Percentiles rank a stretch among this genome's conserved stretches.
phyloP scores from a whole-genome alignment of 2,329 filamentous ascomycete species.

The Phoma sp. region DNA sequence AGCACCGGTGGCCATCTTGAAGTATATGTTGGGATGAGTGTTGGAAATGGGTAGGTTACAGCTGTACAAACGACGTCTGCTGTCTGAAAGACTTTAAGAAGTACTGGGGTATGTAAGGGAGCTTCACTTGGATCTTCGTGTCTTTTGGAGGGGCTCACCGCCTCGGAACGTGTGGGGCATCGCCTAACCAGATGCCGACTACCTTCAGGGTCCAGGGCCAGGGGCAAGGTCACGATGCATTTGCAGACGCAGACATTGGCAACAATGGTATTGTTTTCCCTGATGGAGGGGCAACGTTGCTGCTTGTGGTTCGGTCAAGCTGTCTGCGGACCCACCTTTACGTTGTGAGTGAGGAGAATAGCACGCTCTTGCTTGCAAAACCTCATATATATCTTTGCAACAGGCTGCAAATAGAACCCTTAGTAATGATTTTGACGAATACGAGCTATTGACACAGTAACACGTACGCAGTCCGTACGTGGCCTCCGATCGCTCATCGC shows the following conservation, averaged over 20 bases:
- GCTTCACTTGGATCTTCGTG: slow-evolving; percentile 15
- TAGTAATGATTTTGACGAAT: too few species aligned
- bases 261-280: neutral
- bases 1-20: slow-evolving; percentile 50
- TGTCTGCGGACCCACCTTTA: too few species aligned
- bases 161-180: slow-evolving; percentile 27
- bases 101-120: slow-evolving; percentile 15
- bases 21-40: neutral
- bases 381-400: too few species aligned
- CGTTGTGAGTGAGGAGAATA: too few species aligned
- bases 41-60: neutral
- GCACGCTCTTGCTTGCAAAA: too few species aligned
- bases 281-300: neutral
- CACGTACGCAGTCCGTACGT: too few species aligned
- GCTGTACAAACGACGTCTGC: neutral
- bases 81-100: neutral
- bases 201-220: slow-evolving; percentile 16
- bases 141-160: slow-evolving; percentile 35
- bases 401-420: too few species aligned
- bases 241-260: too few species aligned
- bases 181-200: slow-evolving; percentile 16
- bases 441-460: too few species aligned
- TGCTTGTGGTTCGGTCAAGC: too few species aligned
- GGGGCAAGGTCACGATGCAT: slow-evolving; percentile 1
- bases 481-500: too few species aligned